Conservation (phyloP, 495 filamentous ascomycete species). For the Amphirosellinia nigrospora region DNA sequence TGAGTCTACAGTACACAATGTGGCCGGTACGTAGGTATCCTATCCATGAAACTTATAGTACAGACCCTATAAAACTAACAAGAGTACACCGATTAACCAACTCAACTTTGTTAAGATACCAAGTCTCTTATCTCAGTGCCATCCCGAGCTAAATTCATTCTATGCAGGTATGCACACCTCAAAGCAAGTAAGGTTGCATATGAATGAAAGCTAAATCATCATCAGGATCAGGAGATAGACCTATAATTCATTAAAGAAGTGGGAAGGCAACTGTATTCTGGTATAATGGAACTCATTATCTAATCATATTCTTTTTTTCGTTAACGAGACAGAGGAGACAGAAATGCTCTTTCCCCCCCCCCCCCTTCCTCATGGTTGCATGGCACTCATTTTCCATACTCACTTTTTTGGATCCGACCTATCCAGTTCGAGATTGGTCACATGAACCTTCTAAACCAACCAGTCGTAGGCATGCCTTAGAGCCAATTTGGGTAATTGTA, state of each 20-base stretch:
- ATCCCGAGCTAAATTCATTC: neutral
- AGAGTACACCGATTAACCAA: no score
- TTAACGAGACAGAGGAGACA: neutral
- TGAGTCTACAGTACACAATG: no score
- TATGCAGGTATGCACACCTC: neutral
- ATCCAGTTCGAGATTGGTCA: neutral
- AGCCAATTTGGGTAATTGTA: neutral
- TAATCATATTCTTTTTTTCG: slow-evolving; percentile 9
- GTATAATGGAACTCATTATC: slow-evolving; percentile 7
- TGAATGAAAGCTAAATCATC: neutral
- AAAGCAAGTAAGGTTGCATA: neutral
- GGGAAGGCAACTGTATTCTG: neutral
- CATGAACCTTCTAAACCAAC: slow-evolving; percentile 6
- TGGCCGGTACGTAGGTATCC: no score
- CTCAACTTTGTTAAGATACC: neutral
- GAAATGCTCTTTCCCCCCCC: neutral
- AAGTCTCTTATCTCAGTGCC: neutral
- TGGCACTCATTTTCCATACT: neutral
- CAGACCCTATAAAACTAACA: no score
- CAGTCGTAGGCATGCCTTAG: neutral
- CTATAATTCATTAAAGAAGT: neutral
- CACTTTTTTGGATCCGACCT: neutral
- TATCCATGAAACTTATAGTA: no score
- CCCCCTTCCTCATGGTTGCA: neutral
- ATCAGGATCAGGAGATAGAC: neutral